A percentile compares a stretch with the other conserved stretches of the same genome.
phyloP scores from a whole-genome alignment of 2,329 filamentous ascomycete species.

The Claviceps pusilla region DNA sequence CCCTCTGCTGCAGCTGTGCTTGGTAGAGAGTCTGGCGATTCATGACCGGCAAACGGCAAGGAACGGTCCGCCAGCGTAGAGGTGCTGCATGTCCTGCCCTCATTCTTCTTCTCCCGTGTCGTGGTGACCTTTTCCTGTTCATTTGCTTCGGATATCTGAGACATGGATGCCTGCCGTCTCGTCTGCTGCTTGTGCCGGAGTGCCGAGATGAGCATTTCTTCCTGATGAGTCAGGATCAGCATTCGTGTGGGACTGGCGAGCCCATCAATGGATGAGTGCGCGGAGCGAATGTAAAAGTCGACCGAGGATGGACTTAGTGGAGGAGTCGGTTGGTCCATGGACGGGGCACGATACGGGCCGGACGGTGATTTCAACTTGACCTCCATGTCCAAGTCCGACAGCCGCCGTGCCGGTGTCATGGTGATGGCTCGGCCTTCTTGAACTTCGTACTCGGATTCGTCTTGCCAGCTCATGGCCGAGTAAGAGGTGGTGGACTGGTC shows the following conservation, averaged over 20 bases:
- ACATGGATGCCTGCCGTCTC: conserved; percentile 34
- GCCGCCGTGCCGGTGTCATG: conserved; percentile 18
- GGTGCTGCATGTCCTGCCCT: neutral
- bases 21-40: neutral
- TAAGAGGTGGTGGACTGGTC: conserved; percentile 21
- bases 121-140: neutral
- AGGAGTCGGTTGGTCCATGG: conserved; percentile 30
- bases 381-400: conserved; percentile 10
- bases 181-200: conserved; percentile 39
- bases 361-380: neutral
- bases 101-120: neutral
- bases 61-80: neutral
- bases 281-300: conserved; percentile 31
- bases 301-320: conserved; percentile 37
- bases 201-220: conserved; percentile 43
- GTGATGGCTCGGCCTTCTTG: conserved; percentile 27
- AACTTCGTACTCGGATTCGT: conserved; percentile 16
- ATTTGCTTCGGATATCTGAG: conserved; percentile 25
- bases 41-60: neutral
- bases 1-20: neutral
- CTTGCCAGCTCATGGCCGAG: conserved; percentile 19
- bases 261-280: conserved; percentile 22
- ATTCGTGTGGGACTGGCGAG: conserved; percentile 24
- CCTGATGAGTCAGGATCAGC: conserved; percentile 43
- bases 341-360: conserved; percentile 5